These are phyloP conservation scores for Nasturtium officinale DNA, from an alignment of 345 rosid genomes.

Conservation along the genomic window DNA sequence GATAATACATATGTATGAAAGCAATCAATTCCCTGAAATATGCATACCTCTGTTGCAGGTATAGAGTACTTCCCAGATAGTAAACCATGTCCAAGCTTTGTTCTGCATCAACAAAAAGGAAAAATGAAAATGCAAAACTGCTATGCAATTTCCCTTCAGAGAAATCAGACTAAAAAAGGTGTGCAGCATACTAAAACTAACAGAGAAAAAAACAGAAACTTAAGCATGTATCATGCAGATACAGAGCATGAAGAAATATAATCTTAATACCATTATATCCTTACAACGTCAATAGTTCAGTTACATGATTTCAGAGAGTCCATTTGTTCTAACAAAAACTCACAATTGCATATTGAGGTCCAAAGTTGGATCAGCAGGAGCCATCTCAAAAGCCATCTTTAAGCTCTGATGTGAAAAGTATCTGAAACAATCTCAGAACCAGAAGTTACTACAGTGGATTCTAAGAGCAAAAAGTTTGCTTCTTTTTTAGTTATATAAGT, in stretches of 20 bases:
- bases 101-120: constrained; percentile 55
- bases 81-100: constrained; percentile 96
- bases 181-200: constrained; percentile 1
- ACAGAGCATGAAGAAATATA: constrained; percentile 17
- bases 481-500: constrained; percentile 8
- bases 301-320: constrained; percentile 21
- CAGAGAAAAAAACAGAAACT: constrained; percentile 11
- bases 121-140: constrained; percentile 23
- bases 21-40: neutral
- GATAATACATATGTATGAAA: constrained; percentile 28
- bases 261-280: neutral
- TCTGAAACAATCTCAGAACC: constrained; percentile 48
- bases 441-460: constrained; percentile 24
- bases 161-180: neutral
- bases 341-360: constrained; percentile 97
- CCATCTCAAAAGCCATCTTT: constrained; percentile 74
- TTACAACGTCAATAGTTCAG: constrained; percentile 7
- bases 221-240: constrained; percentile 20
- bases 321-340: constrained; percentile 41
- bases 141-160: constrained; percentile 9
- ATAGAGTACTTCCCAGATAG: constrained; percentile 89
- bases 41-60: constrained; percentile 70
- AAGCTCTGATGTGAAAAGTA: constrained; percentile 70
- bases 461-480: neutral
- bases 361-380: constrained; percentile 97